Percentiles rank a stretch among this genome's conserved stretches.
These are phyloP conservation scores for Candida berthetii DNA, from an alignment of 805 yeast species.

Conservation along the genomic window DNA sequence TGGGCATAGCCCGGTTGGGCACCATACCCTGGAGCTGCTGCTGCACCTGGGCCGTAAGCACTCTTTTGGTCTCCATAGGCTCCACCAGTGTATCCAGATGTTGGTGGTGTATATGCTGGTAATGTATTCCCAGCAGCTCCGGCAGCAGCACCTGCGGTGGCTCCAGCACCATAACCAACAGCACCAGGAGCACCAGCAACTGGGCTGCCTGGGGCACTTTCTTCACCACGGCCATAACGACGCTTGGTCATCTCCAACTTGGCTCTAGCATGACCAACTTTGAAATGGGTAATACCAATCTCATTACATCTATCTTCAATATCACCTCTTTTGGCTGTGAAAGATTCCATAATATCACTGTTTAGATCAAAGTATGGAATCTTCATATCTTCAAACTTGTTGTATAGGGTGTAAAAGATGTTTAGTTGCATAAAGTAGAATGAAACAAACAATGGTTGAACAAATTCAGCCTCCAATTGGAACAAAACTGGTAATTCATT, in stretches of 20 bases:
- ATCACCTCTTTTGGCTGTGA: slow-evolving; percentile 76
- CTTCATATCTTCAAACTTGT: slow-evolving; percentile 91
- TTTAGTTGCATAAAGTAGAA: slow-evolving; percentile 97
- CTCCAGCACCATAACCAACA: slow-evolving; percentile 4
- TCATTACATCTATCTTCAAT: slow-evolving; percentile 87
- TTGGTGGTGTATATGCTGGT: slow-evolving; percentile 31
- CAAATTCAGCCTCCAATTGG: slow-evolving; percentile 84
- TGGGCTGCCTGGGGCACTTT: slow-evolving; percentile 25
- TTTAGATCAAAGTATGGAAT: slow-evolving; percentile 91
- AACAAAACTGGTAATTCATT: slow-evolving; percentile 85
- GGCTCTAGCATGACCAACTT: slow-evolving; percentile 79
- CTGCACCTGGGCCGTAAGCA: slow-evolving; percentile 24
- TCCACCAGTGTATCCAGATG: slow-evolving; percentile 24
- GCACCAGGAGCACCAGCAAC: slow-evolving; percentile 17
- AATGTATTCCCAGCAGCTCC: slow-evolving; percentile 12
- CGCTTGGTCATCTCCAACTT: slow-evolving; percentile 80
- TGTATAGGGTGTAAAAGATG: slow-evolving; percentile 88
- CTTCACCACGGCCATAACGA: slow-evolving; percentile 50
- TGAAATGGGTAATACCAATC: slow-evolving; percentile 86
- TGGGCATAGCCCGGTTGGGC: slow-evolving; percentile 18
- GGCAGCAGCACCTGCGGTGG: slow-evolving; percentile 4
- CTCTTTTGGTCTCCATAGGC: slow-evolving; percentile 24
- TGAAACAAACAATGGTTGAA: slow-evolving; percentile 88
- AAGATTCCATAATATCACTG: slow-evolving; percentile 80
- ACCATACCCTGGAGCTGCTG: slow-evolving; percentile 8